These are phyloP conservation scores for Sporisorium reilianum DNA, from an alignment of 1,284 basidiomycete genomes.

Conservation along the genomic window DNA sequence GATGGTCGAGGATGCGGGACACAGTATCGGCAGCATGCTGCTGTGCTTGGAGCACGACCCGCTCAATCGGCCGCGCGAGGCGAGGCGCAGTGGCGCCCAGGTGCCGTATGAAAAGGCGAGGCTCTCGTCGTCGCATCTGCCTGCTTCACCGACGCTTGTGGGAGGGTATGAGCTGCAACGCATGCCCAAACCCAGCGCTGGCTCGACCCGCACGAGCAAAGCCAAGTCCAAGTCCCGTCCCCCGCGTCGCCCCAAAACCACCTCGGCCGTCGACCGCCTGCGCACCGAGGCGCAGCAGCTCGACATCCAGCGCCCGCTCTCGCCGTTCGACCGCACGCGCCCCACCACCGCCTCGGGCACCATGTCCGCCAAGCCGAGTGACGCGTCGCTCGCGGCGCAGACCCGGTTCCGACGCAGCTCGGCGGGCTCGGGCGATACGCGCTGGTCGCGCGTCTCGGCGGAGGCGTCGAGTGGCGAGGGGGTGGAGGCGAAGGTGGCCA, in stretches of 20 bases:
- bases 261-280: conserved; percentile 26
- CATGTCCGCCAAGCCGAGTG: neutral
- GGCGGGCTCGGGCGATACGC: conserved; percentile 14
- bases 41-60: conserved; percentile 1
- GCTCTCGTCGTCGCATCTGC: neutral
- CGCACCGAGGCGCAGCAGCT: conserved; percentile 18
- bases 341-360: conserved; percentile 6
- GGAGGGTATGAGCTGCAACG: neutral
- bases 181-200: neutral
- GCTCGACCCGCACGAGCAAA: neutral
- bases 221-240: neutral
- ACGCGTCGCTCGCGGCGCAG: neutral
- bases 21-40: conserved; percentile 11
- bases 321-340: conserved; percentile 18
- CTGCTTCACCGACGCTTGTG: neutral
- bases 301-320: conserved; percentile 23
- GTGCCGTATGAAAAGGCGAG: conserved; percentile 2
- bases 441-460: conserved; percentile 23
- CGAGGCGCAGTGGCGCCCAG: neutral
- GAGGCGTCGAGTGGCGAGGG: neutral
- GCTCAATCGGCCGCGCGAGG: neutral
- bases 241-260: conserved; percentile 22
- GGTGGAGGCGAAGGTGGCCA: neutral
- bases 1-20: conserved; percentile 8
- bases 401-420: conserved; percentile 20